These are phyloP conservation scores for Ophiostoma quercus DNA, from an alignment of 2,329 filamentous ascomycete genomes.

Conservation along the genomic window DNA sequence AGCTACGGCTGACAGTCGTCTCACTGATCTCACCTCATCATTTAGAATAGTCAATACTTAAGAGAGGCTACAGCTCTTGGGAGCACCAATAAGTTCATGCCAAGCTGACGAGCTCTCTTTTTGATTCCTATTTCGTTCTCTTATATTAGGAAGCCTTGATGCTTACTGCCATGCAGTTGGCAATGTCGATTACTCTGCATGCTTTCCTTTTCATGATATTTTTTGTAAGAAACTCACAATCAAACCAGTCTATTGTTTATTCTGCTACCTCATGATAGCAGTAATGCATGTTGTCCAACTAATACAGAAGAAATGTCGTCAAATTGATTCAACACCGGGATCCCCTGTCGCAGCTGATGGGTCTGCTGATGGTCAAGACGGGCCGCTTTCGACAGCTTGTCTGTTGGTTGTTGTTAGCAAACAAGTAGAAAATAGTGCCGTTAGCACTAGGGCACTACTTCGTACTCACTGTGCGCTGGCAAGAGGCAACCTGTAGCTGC, in stretches of 20 bases:
- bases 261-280: neutral
- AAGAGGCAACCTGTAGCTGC: conserved; percentile 1
- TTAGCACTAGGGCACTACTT: neutral
- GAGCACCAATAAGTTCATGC: neutral
- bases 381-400: neutral
- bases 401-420: neutral
- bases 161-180: neutral
- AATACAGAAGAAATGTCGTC: no score
- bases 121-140: neutral
- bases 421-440: neutral
- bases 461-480: neutral
- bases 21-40: neutral
- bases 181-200: no score
- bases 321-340: neutral
- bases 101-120: neutral
- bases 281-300: no score
- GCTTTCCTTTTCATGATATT: no score
- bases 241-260: neutral
- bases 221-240: no score
- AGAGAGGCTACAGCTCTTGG: neutral
- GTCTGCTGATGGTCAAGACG: neutral
- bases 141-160: neutral
- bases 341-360: neutral
- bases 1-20: neutral
- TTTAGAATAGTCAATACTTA: neutral